A percentile compares a stretch with the other conserved stretches of the same genome.
Conservation (phyloP, 129 eudicot genomes). For the Pulicaria dysenterica region DNA sequence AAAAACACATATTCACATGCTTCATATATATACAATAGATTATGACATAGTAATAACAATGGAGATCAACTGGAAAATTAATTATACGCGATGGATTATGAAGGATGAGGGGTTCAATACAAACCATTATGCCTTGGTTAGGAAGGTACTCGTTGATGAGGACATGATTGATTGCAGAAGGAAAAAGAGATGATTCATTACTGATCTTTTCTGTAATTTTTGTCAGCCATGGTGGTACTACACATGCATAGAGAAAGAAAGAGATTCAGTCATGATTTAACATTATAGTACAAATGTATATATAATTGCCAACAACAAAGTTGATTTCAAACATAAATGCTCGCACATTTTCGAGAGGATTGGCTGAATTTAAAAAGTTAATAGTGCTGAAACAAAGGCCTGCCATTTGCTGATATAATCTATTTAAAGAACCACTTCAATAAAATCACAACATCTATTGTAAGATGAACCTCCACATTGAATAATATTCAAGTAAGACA, state of each 20-base stretch:
- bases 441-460: neutral
- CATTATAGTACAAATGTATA: neutral
- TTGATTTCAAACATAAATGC: neutral
- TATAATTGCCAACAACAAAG: neutral
- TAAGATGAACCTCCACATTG: neutral
- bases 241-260: conserved; percentile 43
- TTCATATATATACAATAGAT: neutral
- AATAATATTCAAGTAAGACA: neutral
- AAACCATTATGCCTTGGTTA: conserved; percentile 94
- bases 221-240: conserved; percentile 96
- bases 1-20: neutral
- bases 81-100: neutral
- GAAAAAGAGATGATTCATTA: conserved; percentile 61
- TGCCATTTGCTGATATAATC: conserved; percentile 7
- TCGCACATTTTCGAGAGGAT: neutral
- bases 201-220: conserved; percentile 55
- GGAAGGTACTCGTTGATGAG: conserved; percentile 97
- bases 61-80: neutral
- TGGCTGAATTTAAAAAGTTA: conserved; percentile 1
- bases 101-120: conserved; percentile 21
- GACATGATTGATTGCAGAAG: conserved; percentile 89
- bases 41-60: conserved; percentile 15
- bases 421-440: too few relatives aligned
- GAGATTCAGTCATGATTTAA: neutral
- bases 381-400: neutral